Base-by-base conservation (phyloP, 306 rosid species). In the Prinsepia uniflora region DNA sequence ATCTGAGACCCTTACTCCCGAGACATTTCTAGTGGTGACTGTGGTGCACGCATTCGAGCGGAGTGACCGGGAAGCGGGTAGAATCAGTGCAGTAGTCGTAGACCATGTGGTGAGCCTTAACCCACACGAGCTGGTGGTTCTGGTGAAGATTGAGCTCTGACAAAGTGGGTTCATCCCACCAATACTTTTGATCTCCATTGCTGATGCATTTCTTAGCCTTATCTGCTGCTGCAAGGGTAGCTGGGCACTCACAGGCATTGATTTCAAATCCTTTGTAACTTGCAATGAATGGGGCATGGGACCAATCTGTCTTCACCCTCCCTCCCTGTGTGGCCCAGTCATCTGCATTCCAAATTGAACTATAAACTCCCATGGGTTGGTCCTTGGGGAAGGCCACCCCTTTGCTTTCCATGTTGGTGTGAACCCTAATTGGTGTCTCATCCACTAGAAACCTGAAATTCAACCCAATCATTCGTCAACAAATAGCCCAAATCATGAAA, bases 281-380 rank as follows among this genome's bases (percentile, higher is more conserved):
- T 2, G 87, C 96, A 5, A 87, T 8, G 75, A 95, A 95, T 0
- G 99, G 99, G 8, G 96, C 92, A 30, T 91, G 96, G 67, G 89
- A 83, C 99, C 99, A 94, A 69, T 95, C 97, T 4, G 97, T 95
- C 80, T 95, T 95, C 45, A 95, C 87, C 5, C 91, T 76, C 11
- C 99, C 99, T 2, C 99, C 99, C n/a, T 95, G 97, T 0, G 99
- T 95, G n/a, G 97, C 99, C 99, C 97, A 95, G 58, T 95, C 97
- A 14, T 95, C 99, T 0, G 96, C 99, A 15, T 91, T 95, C 99
- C 97, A 95, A 22, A 95, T 87, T 0, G 99, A 95, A 65, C 99
- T 91, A 78, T 89, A 90, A 0, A 95, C 91, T 0, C 99, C 97
- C 97, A 95, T 95, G 1, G 97, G 76, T 63, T 95, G 99, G 78